Conservation (phyloP, 2,329 filamentous ascomycete genomes). For the Xylariaceae sp. region DNA sequence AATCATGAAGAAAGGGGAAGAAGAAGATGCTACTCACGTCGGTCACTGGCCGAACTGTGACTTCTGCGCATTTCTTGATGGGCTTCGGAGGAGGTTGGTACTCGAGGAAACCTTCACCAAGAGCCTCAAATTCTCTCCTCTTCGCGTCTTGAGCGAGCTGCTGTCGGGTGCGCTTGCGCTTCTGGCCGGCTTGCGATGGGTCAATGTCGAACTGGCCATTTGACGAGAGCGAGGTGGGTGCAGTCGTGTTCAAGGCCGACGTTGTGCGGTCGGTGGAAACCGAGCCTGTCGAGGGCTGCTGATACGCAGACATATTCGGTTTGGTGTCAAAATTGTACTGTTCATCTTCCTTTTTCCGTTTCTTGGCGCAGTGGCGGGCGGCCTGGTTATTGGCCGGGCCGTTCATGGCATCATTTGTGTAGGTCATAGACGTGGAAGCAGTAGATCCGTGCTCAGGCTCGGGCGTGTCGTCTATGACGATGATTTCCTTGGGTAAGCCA, state of each 20-base stretch:
- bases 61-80: constrained; percentile 82
- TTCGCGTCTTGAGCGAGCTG: constrained; percentile 79
- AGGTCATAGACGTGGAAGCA: constrained; percentile 34
- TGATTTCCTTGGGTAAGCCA: constrained; percentile 76
- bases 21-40: constrained; percentile 53
- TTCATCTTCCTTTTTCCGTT: constrained; percentile 61
- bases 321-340: constrained; percentile 64
- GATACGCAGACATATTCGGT: constrained; percentile 59
- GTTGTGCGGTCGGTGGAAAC: constrained; percentile 82
- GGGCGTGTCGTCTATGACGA: constrained; percentile 73
- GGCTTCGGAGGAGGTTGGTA: constrained; percentile 86
- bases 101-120: constrained; percentile 65
- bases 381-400: constrained; percentile 24
- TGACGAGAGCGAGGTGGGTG: constrained; percentile 71
- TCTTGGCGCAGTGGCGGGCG: constrained; percentile 60
- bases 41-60: constrained; percentile 56
- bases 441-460: constrained; percentile 42
- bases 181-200: constrained; percentile 66
- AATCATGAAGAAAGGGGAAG: background rate
- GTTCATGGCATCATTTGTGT: constrained; percentile 33
- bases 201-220: constrained; percentile 62
- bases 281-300: constrained; percentile 65
- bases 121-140: constrained; percentile 64
- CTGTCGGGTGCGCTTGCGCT: constrained; percentile 77
- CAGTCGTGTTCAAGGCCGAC: constrained; percentile 76